These are phyloP conservation scores for Neofusicoccum cordaticola DNA, from an alignment of 2,329 filamentous ascomycete genomes.

Conservation along the genomic window DNA sequence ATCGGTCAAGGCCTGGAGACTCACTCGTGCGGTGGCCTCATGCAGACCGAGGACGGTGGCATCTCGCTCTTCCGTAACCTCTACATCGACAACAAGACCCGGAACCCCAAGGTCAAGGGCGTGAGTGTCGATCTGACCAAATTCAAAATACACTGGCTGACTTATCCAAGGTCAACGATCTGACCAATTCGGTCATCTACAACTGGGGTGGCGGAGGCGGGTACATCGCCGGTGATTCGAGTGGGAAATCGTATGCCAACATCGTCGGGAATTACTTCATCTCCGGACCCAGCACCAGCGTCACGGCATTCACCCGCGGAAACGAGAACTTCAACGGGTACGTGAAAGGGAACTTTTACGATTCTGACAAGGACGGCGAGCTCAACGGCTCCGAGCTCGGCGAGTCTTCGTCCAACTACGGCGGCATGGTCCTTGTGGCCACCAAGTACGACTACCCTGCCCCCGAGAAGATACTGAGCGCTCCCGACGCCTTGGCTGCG, in stretches of 20 bases:
- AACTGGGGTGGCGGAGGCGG: conserved; percentile 56
- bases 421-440: conserved; percentile 44
- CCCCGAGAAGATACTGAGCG: conserved; percentile 40
- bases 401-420: conserved; percentile 45
- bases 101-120: conserved; percentile 47
- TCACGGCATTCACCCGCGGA: conserved; percentile 54
- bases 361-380: conserved; percentile 49
- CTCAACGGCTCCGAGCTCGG: conserved; percentile 50
- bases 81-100: conserved; percentile 58
- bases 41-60: conserved; percentile 49
- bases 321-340: conserved; percentile 55
- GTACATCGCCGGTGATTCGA: conserved; percentile 55
- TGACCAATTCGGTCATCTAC: conserved; percentile 52
- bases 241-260: conserved; percentile 48
- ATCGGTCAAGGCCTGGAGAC: conserved; percentile 55
- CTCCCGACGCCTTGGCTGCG: conserved; percentile 41
- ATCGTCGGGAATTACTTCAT: conserved; percentile 60
- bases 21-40: conserved; percentile 53
- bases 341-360: conserved; percentile 53
- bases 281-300: conserved; percentile 50
- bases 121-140: too few species aligned
- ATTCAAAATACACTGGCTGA: background rate
- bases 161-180: conserved; percentile 57
- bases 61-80: conserved; percentile 54
- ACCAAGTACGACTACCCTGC: conserved; percentile 45